A percentile compares a stretch with the other conserved stretches of the same genome.
Conservation (phyloP, 306 rosid genomes). For the Cucurbita moschata region DNA sequence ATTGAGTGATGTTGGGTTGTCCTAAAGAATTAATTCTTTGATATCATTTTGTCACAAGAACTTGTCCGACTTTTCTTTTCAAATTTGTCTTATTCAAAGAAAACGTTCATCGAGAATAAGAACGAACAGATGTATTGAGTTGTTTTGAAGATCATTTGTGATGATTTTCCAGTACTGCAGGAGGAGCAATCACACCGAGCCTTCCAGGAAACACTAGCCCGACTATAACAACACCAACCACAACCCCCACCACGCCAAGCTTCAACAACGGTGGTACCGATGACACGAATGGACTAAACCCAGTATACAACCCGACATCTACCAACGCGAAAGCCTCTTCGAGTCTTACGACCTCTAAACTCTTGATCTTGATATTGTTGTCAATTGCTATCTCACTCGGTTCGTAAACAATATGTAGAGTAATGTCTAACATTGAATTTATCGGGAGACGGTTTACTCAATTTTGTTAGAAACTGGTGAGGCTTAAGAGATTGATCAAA, state of each 20-base stretch:
- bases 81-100: background rate
- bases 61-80: background rate
- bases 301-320: conserved; percentile 28
- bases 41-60: background rate
- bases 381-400: conserved; percentile 14
- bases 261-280: conserved; percentile 19
- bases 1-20: conserved; percentile 2
- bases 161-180: conserved; percentile 44
- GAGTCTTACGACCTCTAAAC: background rate
- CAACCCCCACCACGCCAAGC: conserved; percentile 18
- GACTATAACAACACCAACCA: conserved; percentile 21
- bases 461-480: conserved; percentile 52
- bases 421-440: too few relatives aligned
- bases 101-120: background rate
- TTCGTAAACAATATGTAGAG: conserved; percentile 5
- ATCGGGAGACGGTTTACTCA: conserved; percentile 24
- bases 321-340: conserved; percentile 15
- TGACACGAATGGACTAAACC: conserved; percentile 14
- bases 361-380: conserved; percentile 10
- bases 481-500: conserved; percentile 14
- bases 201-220: conserved; percentile 23
- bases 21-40: background rate
- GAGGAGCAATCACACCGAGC: conserved; percentile 50
- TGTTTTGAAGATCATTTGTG: background rate
- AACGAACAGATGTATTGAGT: background rate